phyloP scores from a whole-genome alignment of 345 rosid genomes.

The Aegle marmelos region DNA sequence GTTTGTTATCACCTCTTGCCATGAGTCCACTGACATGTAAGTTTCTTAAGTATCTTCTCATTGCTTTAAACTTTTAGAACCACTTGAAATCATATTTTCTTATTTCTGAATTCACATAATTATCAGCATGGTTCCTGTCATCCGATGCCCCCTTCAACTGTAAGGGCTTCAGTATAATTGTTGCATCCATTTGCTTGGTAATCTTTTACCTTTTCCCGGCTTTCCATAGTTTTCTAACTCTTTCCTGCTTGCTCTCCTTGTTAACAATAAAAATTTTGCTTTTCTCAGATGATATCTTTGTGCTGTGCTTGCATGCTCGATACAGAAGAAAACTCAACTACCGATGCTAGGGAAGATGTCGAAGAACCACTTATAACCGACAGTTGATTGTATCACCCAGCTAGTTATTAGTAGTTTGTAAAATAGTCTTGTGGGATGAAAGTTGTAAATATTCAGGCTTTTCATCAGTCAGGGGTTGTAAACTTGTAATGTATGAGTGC shows the following conservation, averaged over 20 bases:
- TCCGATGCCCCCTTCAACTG: conserved; percentile 48
- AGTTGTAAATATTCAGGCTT: background rate
- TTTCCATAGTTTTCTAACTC: background rate
- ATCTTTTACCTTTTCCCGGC: background rate
- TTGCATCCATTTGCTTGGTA: conserved; percentile 52
- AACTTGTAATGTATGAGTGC: background rate
- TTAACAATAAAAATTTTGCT: background rate
- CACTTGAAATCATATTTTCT: background rate
- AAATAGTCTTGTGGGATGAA: background rate
- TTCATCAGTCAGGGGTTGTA: background rate
- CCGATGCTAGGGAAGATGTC: conserved; percentile 22
- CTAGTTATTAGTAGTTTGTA: background rate
- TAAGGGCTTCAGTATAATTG: conserved; percentile 50
- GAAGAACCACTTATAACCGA: conserved; percentile 32
- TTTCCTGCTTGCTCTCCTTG: background rate
- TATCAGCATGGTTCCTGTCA: conserved; percentile 49
- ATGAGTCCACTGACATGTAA: conserved; percentile 59
- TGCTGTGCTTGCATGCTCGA: conserved; percentile 34
- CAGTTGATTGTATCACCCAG: too few relatives aligned
- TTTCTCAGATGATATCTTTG: conserved; percentile 35
- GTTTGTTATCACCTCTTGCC: conserved; percentile 45
- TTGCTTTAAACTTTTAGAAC: background rate
- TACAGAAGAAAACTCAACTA: conserved; percentile 12
- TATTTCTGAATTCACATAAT: background rate
- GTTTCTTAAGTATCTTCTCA: background rate